These are phyloP conservation scores for Schizopora paradoxa DNA, from an alignment of 1,284 basidiomycete genomes.

Conservation along the genomic window DNA sequence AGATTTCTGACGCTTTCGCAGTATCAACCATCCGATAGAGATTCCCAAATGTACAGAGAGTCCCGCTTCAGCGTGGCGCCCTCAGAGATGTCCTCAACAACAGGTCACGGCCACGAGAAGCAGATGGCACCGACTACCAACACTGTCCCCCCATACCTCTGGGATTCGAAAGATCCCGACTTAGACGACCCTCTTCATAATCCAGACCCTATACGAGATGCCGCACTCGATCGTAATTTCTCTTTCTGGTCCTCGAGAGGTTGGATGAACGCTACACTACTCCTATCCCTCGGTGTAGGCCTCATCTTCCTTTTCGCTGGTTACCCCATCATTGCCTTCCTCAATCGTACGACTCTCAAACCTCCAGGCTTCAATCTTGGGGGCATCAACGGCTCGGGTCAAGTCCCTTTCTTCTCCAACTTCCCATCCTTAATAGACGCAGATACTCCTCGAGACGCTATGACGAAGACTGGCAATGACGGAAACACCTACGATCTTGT, in stretches of 20 bases:
- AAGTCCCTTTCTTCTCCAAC: slow-evolving; percentile 57
- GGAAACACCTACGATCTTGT: slow-evolving; percentile 35
- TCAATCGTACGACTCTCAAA: slow-evolving; percentile 27
- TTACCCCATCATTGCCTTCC: slow-evolving; percentile 71
- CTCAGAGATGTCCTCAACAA: slow-evolving; percentile 48
- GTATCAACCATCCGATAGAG: slow-evolving; percentile 52
- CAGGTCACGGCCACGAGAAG: slow-evolving; percentile 36
- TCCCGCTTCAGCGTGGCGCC: slow-evolving; percentile 58
- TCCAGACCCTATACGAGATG: slow-evolving; percentile 62
- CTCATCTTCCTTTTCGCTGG: slow-evolving; percentile 69
- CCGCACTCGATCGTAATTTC: slow-evolving; percentile 49
- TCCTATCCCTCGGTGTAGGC: slow-evolving; percentile 54
- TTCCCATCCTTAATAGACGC: slow-evolving; percentile 34
- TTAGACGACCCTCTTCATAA: slow-evolving; percentile 74
- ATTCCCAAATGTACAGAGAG: slow-evolving; percentile 38
- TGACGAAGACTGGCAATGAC: slow-evolving; percentile 19
- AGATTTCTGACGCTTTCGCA: slow-evolving; percentile 23
- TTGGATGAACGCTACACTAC: slow-evolving; percentile 62
- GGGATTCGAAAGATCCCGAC: slow-evolving; percentile 71
- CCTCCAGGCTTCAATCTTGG: slow-evolving; percentile 68
- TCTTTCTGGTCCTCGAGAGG: slow-evolving; percentile 65
- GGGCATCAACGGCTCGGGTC: slow-evolving; percentile 68
- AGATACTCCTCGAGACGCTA: slow-evolving; percentile 16
- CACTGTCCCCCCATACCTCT: slow-evolving; percentile 58
- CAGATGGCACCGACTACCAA: slow-evolving; percentile 26